These are phyloP conservation scores for Tritrichomonas musculus DNA, from an alignment of 208 protist genomes.

Conservation along the genomic window DNA sequence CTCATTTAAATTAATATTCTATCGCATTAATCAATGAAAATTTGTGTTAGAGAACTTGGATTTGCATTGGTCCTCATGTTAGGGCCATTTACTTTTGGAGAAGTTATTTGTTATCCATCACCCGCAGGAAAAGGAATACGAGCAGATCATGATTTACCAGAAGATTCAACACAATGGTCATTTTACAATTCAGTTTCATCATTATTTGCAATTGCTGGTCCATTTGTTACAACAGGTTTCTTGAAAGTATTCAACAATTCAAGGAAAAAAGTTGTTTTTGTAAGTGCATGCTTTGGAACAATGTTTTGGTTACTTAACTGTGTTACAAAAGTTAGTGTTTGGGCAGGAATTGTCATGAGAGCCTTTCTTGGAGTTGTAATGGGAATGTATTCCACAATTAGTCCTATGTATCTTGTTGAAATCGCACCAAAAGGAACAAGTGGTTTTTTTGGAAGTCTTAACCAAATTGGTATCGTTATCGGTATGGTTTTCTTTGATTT, in stretches of 20 bases:
- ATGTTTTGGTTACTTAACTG: not conserved
- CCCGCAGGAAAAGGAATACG: not conserved
- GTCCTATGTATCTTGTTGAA: not conserved
- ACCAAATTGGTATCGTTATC: no score
- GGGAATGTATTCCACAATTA: not conserved
- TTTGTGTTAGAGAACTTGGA: not conserved
- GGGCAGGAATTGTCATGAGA: not conserved
- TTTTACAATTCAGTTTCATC: no score
- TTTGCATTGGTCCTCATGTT: not conserved
- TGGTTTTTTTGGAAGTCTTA: not conserved
- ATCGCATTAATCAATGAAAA: not conserved
- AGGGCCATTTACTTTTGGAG: not conserved
- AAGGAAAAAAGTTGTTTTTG: not conserved
- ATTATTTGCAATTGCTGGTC: not conserved
- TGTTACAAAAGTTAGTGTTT: not conserved
- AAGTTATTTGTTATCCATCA: not conserved
- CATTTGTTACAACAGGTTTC: not conserved
- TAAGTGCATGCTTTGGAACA: not conserved
- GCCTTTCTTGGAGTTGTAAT: not conserved
- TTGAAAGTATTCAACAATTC: not conserved
- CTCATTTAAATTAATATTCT: no score
- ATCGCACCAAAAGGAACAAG: not conserved
- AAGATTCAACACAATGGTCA: no score
- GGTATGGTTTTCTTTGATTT: no score
- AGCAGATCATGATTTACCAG: not conserved